Conservation (phyloP, 371 early-diverging fungal genomes). For the Saksenaea oblongispora region DNA sequence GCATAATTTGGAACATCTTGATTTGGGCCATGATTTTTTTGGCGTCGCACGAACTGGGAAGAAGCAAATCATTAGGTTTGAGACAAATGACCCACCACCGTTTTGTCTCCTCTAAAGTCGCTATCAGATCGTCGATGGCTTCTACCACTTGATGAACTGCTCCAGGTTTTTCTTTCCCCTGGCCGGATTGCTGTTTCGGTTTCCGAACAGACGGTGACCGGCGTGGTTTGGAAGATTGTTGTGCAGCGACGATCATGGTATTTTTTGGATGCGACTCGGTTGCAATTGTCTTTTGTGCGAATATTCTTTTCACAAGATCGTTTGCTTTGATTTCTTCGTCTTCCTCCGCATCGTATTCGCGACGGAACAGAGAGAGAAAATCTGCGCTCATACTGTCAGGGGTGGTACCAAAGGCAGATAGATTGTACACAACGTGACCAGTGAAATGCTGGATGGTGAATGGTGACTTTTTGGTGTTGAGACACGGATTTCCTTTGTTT, state of each 20-base stretch:
- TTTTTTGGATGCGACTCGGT: constrained; percentile 54
- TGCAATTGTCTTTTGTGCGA: constrained; percentile 39
- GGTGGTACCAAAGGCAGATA: constrained; percentile 64
- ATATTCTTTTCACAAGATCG: constrained; percentile 40
- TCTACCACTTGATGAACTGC: constrained; percentile 45
- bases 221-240: constrained; percentile 51
- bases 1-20: constrained; percentile 43
- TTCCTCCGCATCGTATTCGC: constrained; percentile 4
- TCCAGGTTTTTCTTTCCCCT: constrained; percentile 8
- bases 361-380: constrained; percentile 74
- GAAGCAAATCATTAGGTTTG: constrained; percentile 67
- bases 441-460: constrained; percentile 73
- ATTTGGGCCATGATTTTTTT: constrained; percentile 52
- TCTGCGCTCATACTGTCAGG: constrained; percentile 71
- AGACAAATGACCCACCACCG: constrained; percentile 87
- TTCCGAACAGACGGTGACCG: constrained; percentile 33
- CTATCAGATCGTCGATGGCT: constrained; percentile 69
- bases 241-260: constrained; percentile 54
- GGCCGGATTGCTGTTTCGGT: neutral
- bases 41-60: constrained; percentile 59
- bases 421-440: constrained; percentile 70
- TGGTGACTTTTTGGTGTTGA: constrained; percentile 30
- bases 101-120: constrained; percentile 73
- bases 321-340: constrained; percentile 1
- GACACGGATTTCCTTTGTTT: constrained; percentile 31